Percentiles rank a stretch among this genome's conserved stretches.
phyloP scores from a whole-genome alignment of 192 early-diverging fungal species.

The Thoreauomyces humboldtii region DNA sequence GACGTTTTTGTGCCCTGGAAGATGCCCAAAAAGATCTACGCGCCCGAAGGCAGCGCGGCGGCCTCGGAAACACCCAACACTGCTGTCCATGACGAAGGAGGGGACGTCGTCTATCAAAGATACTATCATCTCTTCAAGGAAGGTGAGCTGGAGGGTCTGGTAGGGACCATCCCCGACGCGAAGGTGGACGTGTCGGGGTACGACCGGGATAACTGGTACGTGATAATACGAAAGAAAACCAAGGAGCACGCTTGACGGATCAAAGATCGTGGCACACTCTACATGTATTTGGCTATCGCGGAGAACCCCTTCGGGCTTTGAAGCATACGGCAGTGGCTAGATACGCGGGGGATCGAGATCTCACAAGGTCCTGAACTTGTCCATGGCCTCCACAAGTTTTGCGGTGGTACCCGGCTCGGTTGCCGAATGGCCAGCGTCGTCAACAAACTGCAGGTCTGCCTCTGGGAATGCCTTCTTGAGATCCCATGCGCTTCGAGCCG shows the following conservation, averaged over 20 bases:
- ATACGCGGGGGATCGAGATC: too few relatives aligned
- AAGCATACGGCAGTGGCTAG: too few relatives aligned
- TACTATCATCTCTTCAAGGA: slow-evolving; percentile 92
- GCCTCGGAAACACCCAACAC: not conserved
- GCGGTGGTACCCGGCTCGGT: slow-evolving; percentile 52
- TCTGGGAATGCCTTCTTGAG: slow-evolving; percentile 60
- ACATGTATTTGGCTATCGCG: too few relatives aligned
- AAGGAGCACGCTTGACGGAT: too few relatives aligned
- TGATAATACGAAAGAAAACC: slow-evolving; percentile 66
- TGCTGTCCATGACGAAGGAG: slow-evolving; percentile 4
- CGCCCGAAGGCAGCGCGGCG: not conserved
- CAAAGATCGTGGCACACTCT: too few relatives aligned
- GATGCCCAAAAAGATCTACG: slow-evolving; percentile 53
- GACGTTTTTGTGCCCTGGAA: slow-evolving; percentile 96
- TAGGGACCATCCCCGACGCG: slow-evolving; percentile 50
- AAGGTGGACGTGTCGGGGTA: slow-evolving; percentile 74
- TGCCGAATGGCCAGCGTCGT: slow-evolving; percentile 63
- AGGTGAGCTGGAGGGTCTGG: slow-evolving; percentile 77
- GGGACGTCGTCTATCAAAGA: slow-evolving; percentile 43
- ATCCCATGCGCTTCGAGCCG: slow-evolving; percentile 43
- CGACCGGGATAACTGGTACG: slow-evolving; percentile 95
- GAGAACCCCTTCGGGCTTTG: too few relatives aligned
- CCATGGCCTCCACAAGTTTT: slow-evolving; percentile 55
- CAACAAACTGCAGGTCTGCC: slow-evolving; percentile 60
- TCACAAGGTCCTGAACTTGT: slow-evolving; percentile 56